Conservation (phyloP, 1,284 basidiomycete genomes). For the Boletus hoseneyae region DNA sequence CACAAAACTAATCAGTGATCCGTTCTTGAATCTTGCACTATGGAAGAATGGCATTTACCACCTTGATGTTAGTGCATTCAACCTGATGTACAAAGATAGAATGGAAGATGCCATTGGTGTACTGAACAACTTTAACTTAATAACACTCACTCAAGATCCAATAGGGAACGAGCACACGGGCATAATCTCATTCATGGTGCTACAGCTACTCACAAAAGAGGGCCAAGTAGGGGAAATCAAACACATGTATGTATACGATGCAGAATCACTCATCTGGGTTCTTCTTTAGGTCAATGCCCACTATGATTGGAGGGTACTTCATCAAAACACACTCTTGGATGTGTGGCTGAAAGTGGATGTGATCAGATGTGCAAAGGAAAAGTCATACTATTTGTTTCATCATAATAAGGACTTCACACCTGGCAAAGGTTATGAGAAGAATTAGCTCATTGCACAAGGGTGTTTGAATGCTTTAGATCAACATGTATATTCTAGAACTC, state of each 20-base stretch:
- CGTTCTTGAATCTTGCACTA: slow-evolving; percentile 20
- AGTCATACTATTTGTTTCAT: no score
- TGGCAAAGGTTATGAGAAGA: no score
- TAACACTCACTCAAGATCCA: slow-evolving; percentile 1
- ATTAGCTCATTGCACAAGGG: no score
- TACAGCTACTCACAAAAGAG: slow-evolving; percentile 23
- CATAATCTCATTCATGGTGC: slow-evolving; percentile 34
- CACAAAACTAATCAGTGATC: no score
- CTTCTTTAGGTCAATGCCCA: slow-evolving; percentile 18
- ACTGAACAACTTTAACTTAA: slow-evolving; percentile 34
- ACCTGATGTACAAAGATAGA: slow-evolving; percentile 29
- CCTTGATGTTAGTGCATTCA: slow-evolving; percentile 30
- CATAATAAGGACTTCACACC: no score
- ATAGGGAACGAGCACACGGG: slow-evolving; percentile 22
- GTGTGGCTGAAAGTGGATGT: not conserved
- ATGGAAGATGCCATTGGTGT: slow-evolving; percentile 18
- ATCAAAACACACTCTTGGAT: not conserved
- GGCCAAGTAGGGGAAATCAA: slow-evolving; percentile 15
- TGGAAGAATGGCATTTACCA: slow-evolving; percentile 31
- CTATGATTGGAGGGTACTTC: slow-evolving; percentile 7
- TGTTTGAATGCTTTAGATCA: no score
- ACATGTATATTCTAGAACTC: no score
- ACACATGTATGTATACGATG: slow-evolving; percentile 31
- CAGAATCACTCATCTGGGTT: slow-evolving; percentile 35
- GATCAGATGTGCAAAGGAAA: no score